Conservation (phyloP, 257 asterid species). For the Solanum pimpinellifolium region DNA sequence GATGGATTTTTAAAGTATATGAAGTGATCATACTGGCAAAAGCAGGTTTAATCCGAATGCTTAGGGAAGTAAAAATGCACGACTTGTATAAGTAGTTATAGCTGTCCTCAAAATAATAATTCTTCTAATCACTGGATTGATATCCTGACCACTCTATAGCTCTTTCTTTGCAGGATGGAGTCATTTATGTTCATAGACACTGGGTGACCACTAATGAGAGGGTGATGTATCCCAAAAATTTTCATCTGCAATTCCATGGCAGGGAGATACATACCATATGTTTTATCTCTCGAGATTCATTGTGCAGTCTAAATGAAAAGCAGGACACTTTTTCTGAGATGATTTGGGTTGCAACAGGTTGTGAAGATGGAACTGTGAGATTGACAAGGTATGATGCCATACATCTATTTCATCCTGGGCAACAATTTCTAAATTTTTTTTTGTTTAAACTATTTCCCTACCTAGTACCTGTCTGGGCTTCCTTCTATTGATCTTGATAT, state of each 20-base stretch:
- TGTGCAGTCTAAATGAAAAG: conserved; percentile 24
- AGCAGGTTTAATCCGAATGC: not conserved
- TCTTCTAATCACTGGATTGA: not conserved
- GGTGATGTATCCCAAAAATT: conserved; percentile 61
- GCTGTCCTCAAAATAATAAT: not conserved
- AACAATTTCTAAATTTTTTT: not conserved
- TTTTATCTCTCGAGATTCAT: conserved; percentile 36
- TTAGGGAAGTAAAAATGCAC: not conserved
- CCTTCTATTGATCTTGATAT: not conserved
- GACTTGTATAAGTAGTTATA: not conserved
- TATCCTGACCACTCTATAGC: not conserved
- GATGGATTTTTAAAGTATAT: not conserved
- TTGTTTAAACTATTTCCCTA: not conserved
- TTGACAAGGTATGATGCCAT: conserved; percentile 53
- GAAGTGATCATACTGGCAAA: not conserved
- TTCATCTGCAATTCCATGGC: conserved; percentile 94
- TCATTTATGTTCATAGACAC: conserved; percentile 53
- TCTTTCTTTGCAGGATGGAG: conserved; percentile 51
- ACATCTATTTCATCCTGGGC: not conserved
- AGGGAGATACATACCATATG: conserved; percentile 86
- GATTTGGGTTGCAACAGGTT: conserved; percentile 84
- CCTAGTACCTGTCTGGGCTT: not conserved
- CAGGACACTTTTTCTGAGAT: conserved; percentile 19
- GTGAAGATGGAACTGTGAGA: conserved; percentile 98
- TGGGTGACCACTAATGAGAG: conserved; percentile 52